phyloP scores from a whole-genome alignment of 768 basidiomycete genomes.

The Amanita pallidorosea region DNA sequence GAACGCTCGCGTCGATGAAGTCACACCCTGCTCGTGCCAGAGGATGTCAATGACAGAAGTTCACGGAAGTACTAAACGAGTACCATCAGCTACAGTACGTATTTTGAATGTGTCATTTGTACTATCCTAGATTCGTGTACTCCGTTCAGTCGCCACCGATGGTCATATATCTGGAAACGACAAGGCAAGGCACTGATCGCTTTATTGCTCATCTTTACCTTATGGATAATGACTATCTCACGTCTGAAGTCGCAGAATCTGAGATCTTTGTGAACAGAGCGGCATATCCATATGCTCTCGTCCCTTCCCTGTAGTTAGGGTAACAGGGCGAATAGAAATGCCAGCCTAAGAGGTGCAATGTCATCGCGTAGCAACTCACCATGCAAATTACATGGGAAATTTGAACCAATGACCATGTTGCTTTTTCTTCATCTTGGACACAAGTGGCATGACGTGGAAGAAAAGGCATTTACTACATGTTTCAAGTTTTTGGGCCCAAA shows the following conservation, averaged over 20 bases:
- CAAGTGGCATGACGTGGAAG: background rate
- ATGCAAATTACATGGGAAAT: background rate
- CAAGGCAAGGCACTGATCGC: too few relatives aligned
- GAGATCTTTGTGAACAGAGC: too few relatives aligned
- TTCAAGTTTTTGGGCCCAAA: background rate
- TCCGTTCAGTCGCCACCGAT: background rate
- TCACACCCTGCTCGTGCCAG: background rate
- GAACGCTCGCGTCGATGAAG: background rate
- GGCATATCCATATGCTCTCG: too few relatives aligned
- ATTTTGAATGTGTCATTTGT: background rate
- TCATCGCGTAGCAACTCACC: background rate
- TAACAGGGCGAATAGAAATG: background rate
- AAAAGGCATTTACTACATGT: background rate
- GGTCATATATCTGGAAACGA: background rate
- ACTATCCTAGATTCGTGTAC: too few relatives aligned
- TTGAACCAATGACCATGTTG: too few relatives aligned
- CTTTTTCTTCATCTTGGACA: background rate
- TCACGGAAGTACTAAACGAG: background rate
- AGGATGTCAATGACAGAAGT: background rate
- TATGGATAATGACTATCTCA: too few relatives aligned
- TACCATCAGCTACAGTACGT: background rate
- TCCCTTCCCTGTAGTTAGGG: background rate
- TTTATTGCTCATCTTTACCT: too few relatives aligned
- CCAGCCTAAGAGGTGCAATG: background rate
- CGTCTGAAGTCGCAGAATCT: too few relatives aligned